These are phyloP conservation scores for Neonectria punicea DNA, from an alignment of 2,329 filamentous ascomycete genomes.

Conservation along the genomic window DNA sequence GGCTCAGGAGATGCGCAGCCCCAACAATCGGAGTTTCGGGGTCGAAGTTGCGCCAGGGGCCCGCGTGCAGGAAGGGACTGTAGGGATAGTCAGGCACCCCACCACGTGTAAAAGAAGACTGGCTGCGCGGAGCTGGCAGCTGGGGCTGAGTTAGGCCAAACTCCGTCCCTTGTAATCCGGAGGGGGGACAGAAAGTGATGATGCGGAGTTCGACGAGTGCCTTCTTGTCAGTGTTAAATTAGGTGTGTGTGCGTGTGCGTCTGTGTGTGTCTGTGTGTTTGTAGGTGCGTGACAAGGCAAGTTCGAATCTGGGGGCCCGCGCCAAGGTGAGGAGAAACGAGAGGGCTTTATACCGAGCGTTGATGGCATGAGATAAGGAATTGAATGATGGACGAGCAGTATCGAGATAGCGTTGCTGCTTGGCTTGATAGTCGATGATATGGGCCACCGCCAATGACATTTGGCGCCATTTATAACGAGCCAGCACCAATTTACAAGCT, in stretches of 20 bases:
- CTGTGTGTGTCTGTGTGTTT: background rate
- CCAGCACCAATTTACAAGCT: background rate
- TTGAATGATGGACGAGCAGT: background rate
- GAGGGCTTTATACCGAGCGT: conserved; percentile 6
- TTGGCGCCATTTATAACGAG: conserved; percentile 7
- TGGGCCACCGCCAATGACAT: background rate
- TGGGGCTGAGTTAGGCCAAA: background rate
- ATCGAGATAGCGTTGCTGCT: conserved; percentile 6
- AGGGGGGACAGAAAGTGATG: background rate
- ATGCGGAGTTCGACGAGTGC: background rate
- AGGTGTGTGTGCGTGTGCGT: background rate
- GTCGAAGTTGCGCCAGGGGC: conserved; percentile 8
- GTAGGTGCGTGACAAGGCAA: background rate
- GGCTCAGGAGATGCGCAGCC: conserved; percentile 7
- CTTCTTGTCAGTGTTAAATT: background rate
- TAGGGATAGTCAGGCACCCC: background rate
- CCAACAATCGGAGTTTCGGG: conserved; percentile 15
- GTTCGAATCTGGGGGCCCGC: background rate
- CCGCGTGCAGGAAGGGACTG: background rate
- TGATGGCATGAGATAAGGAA: conserved; percentile 3
- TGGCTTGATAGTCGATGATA: conserved; percentile 6
- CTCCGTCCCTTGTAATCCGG: background rate
- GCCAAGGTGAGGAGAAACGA: background rate
- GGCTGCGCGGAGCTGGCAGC: background rate
- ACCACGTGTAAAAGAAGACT: conserved; percentile 1